Evolutionary conservation across 1,139 yeast species (phyloP), one percentile per base, ranked within the genome.

Genomic region (Pichia sp.): DNA sequence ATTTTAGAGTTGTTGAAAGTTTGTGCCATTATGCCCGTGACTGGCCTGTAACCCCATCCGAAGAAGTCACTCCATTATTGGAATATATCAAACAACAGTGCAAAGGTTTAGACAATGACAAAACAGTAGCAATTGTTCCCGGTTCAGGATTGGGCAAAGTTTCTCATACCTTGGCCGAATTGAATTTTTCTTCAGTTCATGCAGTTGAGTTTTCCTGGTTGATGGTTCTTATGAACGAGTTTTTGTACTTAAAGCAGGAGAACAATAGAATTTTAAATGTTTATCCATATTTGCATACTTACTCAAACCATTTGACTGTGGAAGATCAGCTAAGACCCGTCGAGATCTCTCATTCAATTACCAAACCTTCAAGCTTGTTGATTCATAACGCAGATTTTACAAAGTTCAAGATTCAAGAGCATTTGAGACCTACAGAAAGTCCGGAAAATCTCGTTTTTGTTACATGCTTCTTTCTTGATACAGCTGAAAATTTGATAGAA

Each of bases 121-220:
- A 73, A 2, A 80, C 87, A 0, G 66, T 79, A 24, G 75, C 87
- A 0, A 67, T 88, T 4, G 78, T 87, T 2, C 96, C 96, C 0
- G 96, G 96, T 0, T 80, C 91, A 1, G 96, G 96, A 0, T 72
- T 85, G 46, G 95, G 95, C 0, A 74, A 87, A 61, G 71, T 87
- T 1, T 83, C 95, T 2, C 84, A 84, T 65, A 85, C 82, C 58
- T 61, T 87, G 29, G 78, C 16, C 7, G 53, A 57, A 4, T 59
- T 67, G 58, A 61, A 59, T 2, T 75, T 75, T 59, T 69, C 71
- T 0, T 66, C 76, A 1, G 89, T 87, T 0, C 84, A 83, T 59
- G 82, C 93, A 0, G 77, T 88, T 24, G 97, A 90, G 64, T 79
- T 77, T 65, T 85, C 91, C 6, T 79, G 87, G 38, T 67, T 86